Base-by-base conservation (phyloP, 345 rosid species). In the Euclidium syriacum region DNA sequence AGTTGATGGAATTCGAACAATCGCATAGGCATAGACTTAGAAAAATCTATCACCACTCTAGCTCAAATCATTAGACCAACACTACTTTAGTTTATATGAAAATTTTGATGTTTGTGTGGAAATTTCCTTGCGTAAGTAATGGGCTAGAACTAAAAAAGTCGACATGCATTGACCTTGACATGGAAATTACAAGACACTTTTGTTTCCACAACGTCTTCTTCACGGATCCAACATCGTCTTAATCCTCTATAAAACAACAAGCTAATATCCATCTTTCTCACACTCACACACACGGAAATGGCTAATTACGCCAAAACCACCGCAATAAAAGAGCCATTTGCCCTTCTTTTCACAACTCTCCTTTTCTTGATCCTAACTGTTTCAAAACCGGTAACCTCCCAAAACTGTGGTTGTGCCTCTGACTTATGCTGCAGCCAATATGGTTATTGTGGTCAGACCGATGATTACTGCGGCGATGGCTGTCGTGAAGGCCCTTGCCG, bases 401-500 rank as follows among this genome's bases (percentile, higher is more conserved):
- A 62, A 32, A 75, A 66, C 40, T 80, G 84, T 14, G 76, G 84
- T 0, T 80, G 84, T 2, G 56, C 75, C 8, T 10, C 79, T 18
- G 71, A 62, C 39, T 68, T 77, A 12, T 80, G 84, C 52, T 80
- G 84, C 32, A 77, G 84, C 62, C 19, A 9, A 43, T 42, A 2
- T 0, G 81, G 84, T 42, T 77, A 74, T 15, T 77, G 84, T 0
- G 81, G 84, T 54, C 53, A 61, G 1, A 64, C 73, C 0, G 64
- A 22, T 4, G 71, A 62, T 7, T 80, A 68, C 72, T 80, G 84
- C 17, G 79, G 84, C 1, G 7, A 51, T 0, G 84, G 85, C 10
- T 80, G 85, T 73, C 71, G 65, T 22, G 69, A 70, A 39, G 88
- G 86, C 2, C 88, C 92, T 24, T 85, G 88, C n/a, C 42, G 14